A percentile compares a stretch with the other conserved stretches of the same genome.
Evolutionary conservation across 257 asterid genomes (phyloP).

Genomic region (Agastache rugosa): DNA sequence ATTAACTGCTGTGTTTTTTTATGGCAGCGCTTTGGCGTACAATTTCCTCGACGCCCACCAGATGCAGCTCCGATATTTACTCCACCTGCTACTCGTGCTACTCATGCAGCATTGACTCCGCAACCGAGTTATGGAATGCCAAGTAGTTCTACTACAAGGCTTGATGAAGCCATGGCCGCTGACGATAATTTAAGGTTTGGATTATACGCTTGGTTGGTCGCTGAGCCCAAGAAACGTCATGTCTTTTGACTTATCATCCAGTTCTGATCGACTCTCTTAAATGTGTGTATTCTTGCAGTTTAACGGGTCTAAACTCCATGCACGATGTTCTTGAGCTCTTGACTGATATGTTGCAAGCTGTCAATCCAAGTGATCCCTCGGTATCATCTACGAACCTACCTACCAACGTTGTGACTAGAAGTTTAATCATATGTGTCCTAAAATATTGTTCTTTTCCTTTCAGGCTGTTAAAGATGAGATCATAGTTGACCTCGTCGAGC

Average conservation of each 20-base stretch:
- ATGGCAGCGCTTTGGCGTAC: conserved; percentile 79
- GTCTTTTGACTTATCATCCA: neutral
- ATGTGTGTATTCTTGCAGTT: conserved; percentile 46
- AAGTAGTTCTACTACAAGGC: conserved; percentile 81
- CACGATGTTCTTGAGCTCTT: conserved; percentile 71
- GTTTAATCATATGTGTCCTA: conserved; percentile 7
- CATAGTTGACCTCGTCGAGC: conserved; percentile 64
- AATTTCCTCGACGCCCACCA: conserved; percentile 68
- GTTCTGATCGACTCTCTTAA: neutral
- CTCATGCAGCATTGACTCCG: conserved; percentile 48
- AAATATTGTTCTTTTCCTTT: conserved; percentile 18
- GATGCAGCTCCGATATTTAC: conserved; percentile 77
- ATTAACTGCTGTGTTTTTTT: neutral
- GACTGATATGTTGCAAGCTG: conserved; percentile 85
- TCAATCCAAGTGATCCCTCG: conserved; percentile 60
- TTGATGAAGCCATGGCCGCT: conserved; percentile 89
- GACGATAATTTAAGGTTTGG: conserved; percentile 70
- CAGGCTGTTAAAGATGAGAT: conserved; percentile 65
- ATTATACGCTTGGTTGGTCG: neutral
- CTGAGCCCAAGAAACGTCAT: neutral
- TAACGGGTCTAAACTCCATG: conserved; percentile 64
- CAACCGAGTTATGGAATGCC: conserved; percentile 97
- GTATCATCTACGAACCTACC: conserved; percentile 43
- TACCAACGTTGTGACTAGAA: neutral
- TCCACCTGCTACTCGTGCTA: conserved; percentile 58